Evolutionary conservation across 129 eudicot species (phyloP).

Genomic region (Lonicera japonica): DNA sequence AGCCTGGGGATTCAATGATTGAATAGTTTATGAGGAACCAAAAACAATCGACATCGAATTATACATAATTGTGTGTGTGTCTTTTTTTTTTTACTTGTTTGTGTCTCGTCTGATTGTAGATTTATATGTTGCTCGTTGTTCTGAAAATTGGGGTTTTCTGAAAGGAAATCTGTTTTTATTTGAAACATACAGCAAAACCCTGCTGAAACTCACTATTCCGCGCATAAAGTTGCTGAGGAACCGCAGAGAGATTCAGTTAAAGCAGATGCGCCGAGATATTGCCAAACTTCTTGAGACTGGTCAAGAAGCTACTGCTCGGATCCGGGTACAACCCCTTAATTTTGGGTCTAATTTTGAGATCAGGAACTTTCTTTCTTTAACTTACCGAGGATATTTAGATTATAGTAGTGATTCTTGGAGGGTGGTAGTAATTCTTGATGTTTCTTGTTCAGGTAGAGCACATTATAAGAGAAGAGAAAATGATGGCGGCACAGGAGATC

Average conservation of each 20-base stretch:
- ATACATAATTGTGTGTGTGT: too few relatives aligned
- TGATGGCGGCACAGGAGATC: slow-evolving; percentile 99
- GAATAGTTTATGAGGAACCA: too few relatives aligned
- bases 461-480: slow-evolving; percentile 91
- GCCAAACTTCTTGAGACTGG: slow-evolving; percentile 95
- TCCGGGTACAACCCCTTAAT: slow-evolving; percentile 53
- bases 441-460: slow-evolving; percentile 69
- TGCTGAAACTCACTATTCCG: slow-evolving; percentile 77
- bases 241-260: slow-evolving; percentile 82
- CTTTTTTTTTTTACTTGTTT: not conserved
- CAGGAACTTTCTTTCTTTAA: not conserved
- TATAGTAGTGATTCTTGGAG: not conserved
- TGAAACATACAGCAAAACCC: slow-evolving; percentile 62
- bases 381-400: not conserved
- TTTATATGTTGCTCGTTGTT: not conserved
- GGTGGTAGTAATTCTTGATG: not conserved
- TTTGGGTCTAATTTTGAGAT: not conserved
- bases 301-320: slow-evolving; percentile 97
- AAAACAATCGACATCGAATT: not conserved
- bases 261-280: slow-evolving; percentile 92
- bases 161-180: not conserved
- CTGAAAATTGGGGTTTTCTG: not conserved
- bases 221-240: slow-evolving; percentile 87
- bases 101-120: not conserved
- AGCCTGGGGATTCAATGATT: too few relatives aligned